These are phyloP conservation scores for Paramecium primaurelia DNA, from an alignment of 73 alveolate species.

Conservation along the genomic window DNA sequence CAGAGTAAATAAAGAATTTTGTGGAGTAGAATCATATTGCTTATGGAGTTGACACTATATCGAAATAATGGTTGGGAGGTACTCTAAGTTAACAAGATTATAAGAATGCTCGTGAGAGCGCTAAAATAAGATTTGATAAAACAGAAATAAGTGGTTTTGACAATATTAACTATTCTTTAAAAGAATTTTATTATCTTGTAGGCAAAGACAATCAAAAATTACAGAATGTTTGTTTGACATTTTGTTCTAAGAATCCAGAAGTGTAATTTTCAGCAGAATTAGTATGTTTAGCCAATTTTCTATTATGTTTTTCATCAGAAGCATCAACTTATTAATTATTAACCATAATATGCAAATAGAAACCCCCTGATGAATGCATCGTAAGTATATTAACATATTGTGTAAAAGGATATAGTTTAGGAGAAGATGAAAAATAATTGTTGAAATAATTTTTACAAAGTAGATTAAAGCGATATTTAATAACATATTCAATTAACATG, in stretches of 20 bases:
- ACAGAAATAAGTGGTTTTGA: constrained; percentile 44
- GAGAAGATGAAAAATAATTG: neutral
- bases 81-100: neutral
- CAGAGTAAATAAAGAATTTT: neutral
- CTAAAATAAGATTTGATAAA: neutral
- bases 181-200: neutral
- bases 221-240: neutral
- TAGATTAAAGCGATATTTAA: neutral
- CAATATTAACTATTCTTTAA: constrained; percentile 29
- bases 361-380: neutral
- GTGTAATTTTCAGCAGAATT: neutral
- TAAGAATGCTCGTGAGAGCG: neutral
- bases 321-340: neutral
- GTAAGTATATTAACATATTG: neutral
- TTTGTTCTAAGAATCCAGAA: neutral
- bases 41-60: constrained; percentile 4
- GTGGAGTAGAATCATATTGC: neutral
- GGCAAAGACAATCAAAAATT: neutral
- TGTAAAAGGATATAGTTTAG: neutral
- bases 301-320: neutral
- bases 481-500: neutral
- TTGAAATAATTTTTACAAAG: neutral
- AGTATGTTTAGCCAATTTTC: neutral
- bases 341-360: neutral
- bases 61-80: neutral